Evolutionary conservation across 352 stramenopile genomes (phyloP).

Genomic region (Phytophthora lateralis): DNA sequence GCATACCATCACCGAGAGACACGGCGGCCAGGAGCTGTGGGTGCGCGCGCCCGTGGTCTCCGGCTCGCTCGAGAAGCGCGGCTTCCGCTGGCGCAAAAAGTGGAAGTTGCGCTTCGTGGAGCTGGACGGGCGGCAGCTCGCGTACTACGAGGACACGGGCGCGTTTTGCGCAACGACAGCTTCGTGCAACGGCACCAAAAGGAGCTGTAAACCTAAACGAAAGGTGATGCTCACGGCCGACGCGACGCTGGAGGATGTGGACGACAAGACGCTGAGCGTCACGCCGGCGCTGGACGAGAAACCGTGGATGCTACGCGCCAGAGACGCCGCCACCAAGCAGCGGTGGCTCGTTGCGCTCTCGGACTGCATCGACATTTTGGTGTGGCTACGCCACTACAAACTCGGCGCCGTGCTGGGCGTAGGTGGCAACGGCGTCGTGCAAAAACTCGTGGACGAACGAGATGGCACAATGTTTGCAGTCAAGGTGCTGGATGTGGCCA

Average conservation of each 20-base stretch:
- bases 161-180: slow-evolving; percentile 25
- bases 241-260: slow-evolving; percentile 54
- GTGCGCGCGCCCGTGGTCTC: slow-evolving; percentile 72
- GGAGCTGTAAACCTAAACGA: slow-evolving; percentile 42
- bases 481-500: slow-evolving; percentile 80
- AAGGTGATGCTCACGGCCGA: slow-evolving; percentile 70
- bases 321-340: slow-evolving; percentile 56
- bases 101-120: slow-evolving; percentile 79
- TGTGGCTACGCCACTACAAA: slow-evolving; percentile 76
- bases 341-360: slow-evolving; percentile 68
- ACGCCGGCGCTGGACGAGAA: slow-evolving; percentile 54
- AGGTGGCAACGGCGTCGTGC: slow-evolving; percentile 77
- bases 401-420: slow-evolving; percentile 68
- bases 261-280: slow-evolving; percentile 60
- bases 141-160: slow-evolving; percentile 57
- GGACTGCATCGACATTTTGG: slow-evolving; percentile 81
- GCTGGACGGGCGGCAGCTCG: slow-evolving; percentile 71
- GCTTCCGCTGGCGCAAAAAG: slow-evolving; percentile 80
- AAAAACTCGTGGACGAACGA: slow-evolving; percentile 65
- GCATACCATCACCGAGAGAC: slow-evolving; percentile 80
- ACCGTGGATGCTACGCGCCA: slow-evolving; percentile 65
- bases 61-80: slow-evolving; percentile 76
- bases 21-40: slow-evolving; percentile 73
- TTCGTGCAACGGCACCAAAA: slow-evolving; percentile 12
- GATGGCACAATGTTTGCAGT: slow-evolving; percentile 61